Evolutionary conservation across 371 early-diverging fungal genomes (phyloP).

Genomic region (Phascolomyces articulosus): DNA sequence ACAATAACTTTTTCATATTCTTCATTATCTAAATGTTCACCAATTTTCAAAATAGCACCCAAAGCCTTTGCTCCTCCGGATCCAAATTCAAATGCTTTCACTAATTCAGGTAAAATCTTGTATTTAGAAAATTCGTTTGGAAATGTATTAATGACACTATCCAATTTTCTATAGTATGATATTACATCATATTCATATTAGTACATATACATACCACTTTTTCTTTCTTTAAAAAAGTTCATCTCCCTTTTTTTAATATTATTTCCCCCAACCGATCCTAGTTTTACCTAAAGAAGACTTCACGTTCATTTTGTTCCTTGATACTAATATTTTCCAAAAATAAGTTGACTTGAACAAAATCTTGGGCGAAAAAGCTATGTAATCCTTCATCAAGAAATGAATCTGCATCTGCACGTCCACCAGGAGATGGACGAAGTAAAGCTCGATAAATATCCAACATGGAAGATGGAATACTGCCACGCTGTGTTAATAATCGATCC

Average conservation of each 20-base stretch:
- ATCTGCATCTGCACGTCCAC: conserved; percentile 64
- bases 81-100: conserved; percentile 92
- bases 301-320: conserved; percentile 83
- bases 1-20: conserved; percentile 76
- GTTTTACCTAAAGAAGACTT: conserved; percentile 71
- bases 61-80: conserved; percentile 87
- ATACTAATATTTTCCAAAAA: conserved; percentile 89
- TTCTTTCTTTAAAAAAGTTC: too few relatives aligned
- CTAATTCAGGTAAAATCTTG: conserved; percentile 90
- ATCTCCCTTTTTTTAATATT: not conserved
- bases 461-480: conserved; percentile 66
- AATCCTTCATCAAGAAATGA: conserved; percentile 72
- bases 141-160: conserved; percentile 65
- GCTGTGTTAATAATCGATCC: conserved; percentile 58
- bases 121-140: conserved; percentile 84
- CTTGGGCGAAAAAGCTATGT: conserved; percentile 76
- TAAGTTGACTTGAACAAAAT: conserved; percentile 76
- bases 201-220: too few relatives aligned
- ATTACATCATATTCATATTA: too few relatives aligned
- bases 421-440: conserved; percentile 57
- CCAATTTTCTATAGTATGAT: conserved; percentile 46
- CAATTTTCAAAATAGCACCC: conserved; percentile 84
- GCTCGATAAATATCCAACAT: conserved; percentile 58
- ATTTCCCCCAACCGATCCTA: too few relatives aligned
- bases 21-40: conserved; percentile 65